Percentiles rank a stretch among this genome's conserved stretches.
phyloP scores from a whole-genome alignment of 495 filamentous ascomycete species.

The Barbatosphaeria neglecta region DNA sequence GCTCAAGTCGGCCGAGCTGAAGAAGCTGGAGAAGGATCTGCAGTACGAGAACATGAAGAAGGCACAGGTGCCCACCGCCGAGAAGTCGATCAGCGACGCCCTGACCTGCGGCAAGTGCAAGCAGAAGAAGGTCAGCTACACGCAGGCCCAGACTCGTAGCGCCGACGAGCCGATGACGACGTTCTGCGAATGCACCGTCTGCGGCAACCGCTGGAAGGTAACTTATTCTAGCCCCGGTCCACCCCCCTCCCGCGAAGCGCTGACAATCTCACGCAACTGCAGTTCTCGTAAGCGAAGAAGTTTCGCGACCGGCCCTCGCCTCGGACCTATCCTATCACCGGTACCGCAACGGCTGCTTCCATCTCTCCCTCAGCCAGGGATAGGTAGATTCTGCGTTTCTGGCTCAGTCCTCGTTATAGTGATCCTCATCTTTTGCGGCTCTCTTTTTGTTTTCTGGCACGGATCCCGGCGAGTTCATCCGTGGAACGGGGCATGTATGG shows the following conservation, averaged over 20 bases:
- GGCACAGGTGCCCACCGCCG: slow-evolving; percentile 79
- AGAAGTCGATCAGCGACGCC: slow-evolving; percentile 74
- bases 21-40: slow-evolving; percentile 53
- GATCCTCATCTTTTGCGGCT: too few species aligned
- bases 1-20: slow-evolving; percentile 62
- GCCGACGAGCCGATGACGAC: slow-evolving; percentile 90
- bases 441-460: too few species aligned
- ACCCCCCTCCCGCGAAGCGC: not conserved
- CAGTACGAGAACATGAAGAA: slow-evolving; percentile 90
- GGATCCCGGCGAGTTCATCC: too few species aligned
- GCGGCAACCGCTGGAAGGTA: slow-evolving; percentile 69
- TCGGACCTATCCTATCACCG: too few species aligned
- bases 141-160: slow-evolving; percentile 86
- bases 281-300: not conserved
- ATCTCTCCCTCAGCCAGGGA: too few species aligned
- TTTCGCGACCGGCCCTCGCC: not conserved
- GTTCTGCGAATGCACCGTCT: slow-evolving; percentile 66
- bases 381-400: too few species aligned
- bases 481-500: too few species aligned
- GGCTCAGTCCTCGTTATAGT: too few species aligned
- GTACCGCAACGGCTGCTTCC: too few species aligned
- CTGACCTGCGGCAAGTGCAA: slow-evolving; percentile 83
- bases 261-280: not conserved
- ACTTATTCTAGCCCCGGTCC: too few species aligned
- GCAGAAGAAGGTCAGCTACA: slow-evolving; percentile 88